Evolutionary conservation across 306 rosid genomes (phyloP).

Genomic region (Trifolium dubium): DNA sequence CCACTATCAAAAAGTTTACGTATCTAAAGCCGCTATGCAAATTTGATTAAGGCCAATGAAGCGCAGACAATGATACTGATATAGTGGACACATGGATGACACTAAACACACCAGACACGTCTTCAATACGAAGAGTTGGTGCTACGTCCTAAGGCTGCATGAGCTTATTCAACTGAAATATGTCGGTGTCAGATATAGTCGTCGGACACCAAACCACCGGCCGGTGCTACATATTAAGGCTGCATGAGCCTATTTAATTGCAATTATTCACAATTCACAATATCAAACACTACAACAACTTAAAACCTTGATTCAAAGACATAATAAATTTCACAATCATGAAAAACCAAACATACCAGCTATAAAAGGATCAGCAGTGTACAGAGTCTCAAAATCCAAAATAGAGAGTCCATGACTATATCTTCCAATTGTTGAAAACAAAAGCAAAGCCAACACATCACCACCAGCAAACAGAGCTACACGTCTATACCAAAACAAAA

Average conservation of each 20-base stretch:
- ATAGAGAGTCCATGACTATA: constrained; percentile 81
- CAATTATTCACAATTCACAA: neutral
- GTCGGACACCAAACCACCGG: neutral
- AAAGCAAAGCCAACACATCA: constrained; percentile 84
- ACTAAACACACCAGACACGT: neutral
- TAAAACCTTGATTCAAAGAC: neutral
- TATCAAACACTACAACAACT: neutral
- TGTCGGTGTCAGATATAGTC: neutral
- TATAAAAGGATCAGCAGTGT: constrained; percentile 91
- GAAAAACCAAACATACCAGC: constrained; percentile 61
- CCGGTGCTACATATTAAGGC: neutral
- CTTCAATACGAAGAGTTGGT: neutral
- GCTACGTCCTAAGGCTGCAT: neutral
- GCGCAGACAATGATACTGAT: neutral
- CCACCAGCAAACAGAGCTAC: constrained; percentile 86
- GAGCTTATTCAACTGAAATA: neutral
- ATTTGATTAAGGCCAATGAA: neutral
- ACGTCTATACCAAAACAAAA: constrained; percentile 51
- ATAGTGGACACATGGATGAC: neutral
- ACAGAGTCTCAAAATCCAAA: constrained; percentile 74
- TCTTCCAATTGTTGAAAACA: constrained; percentile 89
- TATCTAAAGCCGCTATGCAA: neutral
- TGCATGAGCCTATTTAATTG: neutral
- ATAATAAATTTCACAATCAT: neutral
- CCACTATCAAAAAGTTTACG: neutral